Conservation (phyloP, 805 yeast genomes). For the Yarrowia sp. region DNA sequence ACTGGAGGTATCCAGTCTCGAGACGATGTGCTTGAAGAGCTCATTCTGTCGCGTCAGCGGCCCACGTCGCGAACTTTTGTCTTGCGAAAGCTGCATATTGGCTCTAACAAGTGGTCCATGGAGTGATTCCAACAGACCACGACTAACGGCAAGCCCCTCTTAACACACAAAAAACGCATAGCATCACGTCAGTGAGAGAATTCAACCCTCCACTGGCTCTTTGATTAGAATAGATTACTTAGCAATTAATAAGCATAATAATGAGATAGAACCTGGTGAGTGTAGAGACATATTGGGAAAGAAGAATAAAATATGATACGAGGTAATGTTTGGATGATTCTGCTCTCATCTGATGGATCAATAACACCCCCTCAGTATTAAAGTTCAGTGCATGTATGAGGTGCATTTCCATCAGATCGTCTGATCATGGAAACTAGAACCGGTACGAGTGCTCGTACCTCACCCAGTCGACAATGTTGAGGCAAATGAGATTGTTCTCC, state of each 20-base stretch:
- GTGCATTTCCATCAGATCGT: too few species aligned
- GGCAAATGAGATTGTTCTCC: conserved; percentile 2
- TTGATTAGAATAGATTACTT: conserved; percentile 25
- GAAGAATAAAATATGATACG: too few species aligned
- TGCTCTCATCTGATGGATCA: too few species aligned
- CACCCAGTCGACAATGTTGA: conserved; percentile 2
- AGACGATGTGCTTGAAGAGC: conserved; percentile 35
- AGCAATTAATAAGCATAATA: conserved; percentile 32
- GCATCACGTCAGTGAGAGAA: conserved; percentile 11
- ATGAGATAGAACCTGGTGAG: background rate
- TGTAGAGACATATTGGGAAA: background rate
- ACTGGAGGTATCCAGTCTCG: conserved; percentile 27
- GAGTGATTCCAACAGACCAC: conserved; percentile 11
- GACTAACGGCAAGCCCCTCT: conserved; percentile 7
- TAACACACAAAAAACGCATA: conserved; percentile 19
- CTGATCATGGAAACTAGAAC: too few species aligned
- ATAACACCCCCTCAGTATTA: background rate
- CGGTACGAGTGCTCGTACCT: too few species aligned
- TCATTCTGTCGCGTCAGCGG: conserved; percentile 35
- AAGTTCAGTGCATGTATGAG: background rate
- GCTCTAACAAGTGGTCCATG: conserved; percentile 40
- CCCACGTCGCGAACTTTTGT: conserved; percentile 36
- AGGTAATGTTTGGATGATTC: too few species aligned
- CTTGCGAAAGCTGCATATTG: conserved; percentile 33
- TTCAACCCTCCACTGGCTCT: conserved; percentile 1